Evolutionary conservation across 768 basidiomycete genomes (phyloP).

Genomic region (Macrolepiota albuminosa): DNA sequence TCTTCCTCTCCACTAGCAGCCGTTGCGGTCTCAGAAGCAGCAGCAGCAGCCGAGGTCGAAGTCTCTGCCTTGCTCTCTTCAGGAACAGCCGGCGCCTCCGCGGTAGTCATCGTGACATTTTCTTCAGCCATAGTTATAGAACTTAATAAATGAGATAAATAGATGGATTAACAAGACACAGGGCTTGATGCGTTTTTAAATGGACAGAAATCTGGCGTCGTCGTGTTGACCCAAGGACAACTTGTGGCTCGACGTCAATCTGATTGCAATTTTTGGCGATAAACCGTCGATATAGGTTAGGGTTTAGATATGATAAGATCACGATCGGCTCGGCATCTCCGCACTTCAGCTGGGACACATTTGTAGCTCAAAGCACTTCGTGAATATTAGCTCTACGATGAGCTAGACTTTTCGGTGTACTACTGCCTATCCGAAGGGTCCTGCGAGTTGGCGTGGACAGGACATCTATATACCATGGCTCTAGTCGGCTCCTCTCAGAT

Average conservation of each 20-base stretch:
- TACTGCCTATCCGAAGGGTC: not conserved
- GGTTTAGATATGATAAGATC: conserved; percentile 4
- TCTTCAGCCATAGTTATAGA: conserved; percentile 23
- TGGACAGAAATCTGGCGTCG: conserved; percentile 1
- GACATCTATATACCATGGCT: not conserved
- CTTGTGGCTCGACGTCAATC: conserved; percentile 1
- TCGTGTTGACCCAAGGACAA: not conserved
- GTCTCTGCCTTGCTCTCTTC: conserved; percentile 11
- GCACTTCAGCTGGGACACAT: not conserved
- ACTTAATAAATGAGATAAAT: conserved; percentile 14
- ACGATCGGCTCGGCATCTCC: not conserved
- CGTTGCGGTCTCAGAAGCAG: conserved; percentile 11
- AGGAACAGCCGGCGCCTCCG: conserved; percentile 10
- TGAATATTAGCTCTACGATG: no score
- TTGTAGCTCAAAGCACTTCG: not conserved
- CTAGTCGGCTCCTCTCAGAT: not conserved
- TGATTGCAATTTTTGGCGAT: conserved; percentile 9
- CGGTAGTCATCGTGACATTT: conserved; percentile 18
- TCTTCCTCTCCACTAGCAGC: conserved; percentile 18
- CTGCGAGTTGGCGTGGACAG: not conserved
- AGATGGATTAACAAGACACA: conserved; percentile 9
- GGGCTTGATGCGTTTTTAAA: not conserved
- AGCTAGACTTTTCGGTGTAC: no score
- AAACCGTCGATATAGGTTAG: conserved; percentile 11
- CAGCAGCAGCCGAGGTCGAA: conserved; percentile 6